phyloP scores from a whole-genome alignment of 164 flowering plant species.

The Euptelea pleiosperma region DNA sequence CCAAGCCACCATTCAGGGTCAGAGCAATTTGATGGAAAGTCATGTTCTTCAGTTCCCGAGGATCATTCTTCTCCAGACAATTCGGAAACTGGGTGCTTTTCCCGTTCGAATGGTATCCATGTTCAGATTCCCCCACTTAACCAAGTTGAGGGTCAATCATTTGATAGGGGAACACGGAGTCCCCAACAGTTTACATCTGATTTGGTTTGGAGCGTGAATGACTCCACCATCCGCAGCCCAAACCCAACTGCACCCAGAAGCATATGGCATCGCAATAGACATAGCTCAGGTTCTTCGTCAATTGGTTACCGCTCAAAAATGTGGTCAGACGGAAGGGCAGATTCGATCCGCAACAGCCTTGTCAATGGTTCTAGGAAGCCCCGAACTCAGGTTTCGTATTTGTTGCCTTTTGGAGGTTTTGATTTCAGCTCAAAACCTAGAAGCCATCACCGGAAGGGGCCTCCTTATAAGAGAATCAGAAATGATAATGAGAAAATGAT shows the following conservation, averaged over 20 bases:
- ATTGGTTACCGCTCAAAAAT: constrained; percentile 41
- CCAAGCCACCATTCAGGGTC: constrained; percentile 16
- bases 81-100: constrained; percentile 18
- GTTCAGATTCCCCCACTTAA: constrained; percentile 46
- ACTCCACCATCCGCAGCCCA: constrained; percentile 40
- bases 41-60: constrained; percentile 18
- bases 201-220: constrained; percentile 40
- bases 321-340: constrained; percentile 55
- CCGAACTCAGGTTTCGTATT: constrained; percentile 70
- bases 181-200: constrained; percentile 31
- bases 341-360: constrained; percentile 37
- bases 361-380: constrained; percentile 72
- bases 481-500: constrained; percentile 50
- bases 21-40: constrained; percentile 17
- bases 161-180: constrained; percentile 26
- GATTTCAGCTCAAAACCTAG: constrained; percentile 53
- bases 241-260: constrained; percentile 72
- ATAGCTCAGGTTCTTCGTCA: constrained; percentile 36
- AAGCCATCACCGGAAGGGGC: constrained; percentile 40
- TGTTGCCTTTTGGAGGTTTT: constrained; percentile 55
- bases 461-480: constrained; percentile 55
- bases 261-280: constrained; percentile 45
- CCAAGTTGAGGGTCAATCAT: constrained; percentile 25
- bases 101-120: constrained; percentile 34
- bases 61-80: constrained; percentile 20